Base-by-base conservation (phyloP, 179 eudicot genomes). In the Camellia oleifera region DNA sequence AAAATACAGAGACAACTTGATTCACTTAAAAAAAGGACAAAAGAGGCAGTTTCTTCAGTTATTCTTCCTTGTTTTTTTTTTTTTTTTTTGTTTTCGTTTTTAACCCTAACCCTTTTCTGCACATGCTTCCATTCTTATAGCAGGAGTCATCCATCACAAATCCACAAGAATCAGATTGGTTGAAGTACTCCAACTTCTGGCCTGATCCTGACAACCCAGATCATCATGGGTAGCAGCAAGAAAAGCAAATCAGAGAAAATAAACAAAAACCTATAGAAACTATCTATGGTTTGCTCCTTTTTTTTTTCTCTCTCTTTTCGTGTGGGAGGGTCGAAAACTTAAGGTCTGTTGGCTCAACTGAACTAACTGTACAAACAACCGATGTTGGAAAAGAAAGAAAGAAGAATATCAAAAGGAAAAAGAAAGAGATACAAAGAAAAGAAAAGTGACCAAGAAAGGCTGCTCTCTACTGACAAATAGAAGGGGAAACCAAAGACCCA, bases 81-180 rank as follows among this genome's bases (percentile, higher is more conserved):
- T 32, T 40, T 26, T 7, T 23, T 0, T n/a, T 7, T 7, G 5
- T 60, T 14, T 0, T 18, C 15, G 12, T 63, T 18, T 4, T 4
- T 58, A 84, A 84, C 80, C 82, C 85, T 88, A 83, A 66, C 56
- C 60, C 78, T 62, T 68, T 62, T 64, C 54, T 71, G 61, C 57
- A 66, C 50, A 58, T 80, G 61, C 53, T 76, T 57, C 4, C 52
- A 48, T 23, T 69, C 50, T 62, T 75, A 57, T 78, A 82, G 88
- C 92, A 94, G 98, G 98, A 91, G 75, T 81, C 96, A 40, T 81
- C 93, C 45, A 86, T 89, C 61, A 70, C 89, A 77, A 91, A 89
- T 81, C 81, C 79, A 64, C 78, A 77, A 71, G 86, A 83, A 42
- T 66, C 86, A 68, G 86, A 84, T 3, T 84, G 86, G 86, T 70